These are phyloP conservation scores for Boletus rex-veris DNA, from an alignment of 768 basidiomycete species.

Conservation along the genomic window DNA sequence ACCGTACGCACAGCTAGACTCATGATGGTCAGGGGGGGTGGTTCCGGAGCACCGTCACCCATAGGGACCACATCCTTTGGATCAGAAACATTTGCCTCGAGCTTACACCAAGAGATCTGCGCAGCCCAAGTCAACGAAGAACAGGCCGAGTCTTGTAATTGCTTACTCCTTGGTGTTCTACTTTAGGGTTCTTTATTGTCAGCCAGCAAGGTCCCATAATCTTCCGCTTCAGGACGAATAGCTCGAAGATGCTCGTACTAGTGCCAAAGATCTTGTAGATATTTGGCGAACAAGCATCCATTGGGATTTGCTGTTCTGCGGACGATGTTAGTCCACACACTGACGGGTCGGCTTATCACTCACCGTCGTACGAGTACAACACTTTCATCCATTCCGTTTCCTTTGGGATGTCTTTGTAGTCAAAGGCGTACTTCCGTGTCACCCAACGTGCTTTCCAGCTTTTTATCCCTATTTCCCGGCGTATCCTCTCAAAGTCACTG, in stretches of 20 bases:
- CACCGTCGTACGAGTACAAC: conserved; percentile 85
- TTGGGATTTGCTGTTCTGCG: conserved; percentile 51
- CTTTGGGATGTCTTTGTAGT: conserved; percentile 66
- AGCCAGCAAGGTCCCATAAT: conserved; percentile 99
- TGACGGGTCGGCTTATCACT: conserved; percentile 18
- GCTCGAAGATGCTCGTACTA: conserved; percentile 88
- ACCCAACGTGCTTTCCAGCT: conserved; percentile 83
- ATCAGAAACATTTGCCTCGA: conserved; percentile 78
- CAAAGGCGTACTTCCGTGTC: conserved; percentile 88
- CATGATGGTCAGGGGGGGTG: conserved; percentile 88
- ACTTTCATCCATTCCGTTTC: conserved; percentile 93
- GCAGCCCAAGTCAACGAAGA: not conserved
- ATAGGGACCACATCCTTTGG: conserved; percentile 90
- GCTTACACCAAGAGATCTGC: conserved; percentile 95
- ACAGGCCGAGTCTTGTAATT: not conserved
- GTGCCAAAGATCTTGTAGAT: conserved; percentile 89
- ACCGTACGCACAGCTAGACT: conserved; percentile 86
- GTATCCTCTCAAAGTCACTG: conserved; percentile 76
- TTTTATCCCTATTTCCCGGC: conserved; percentile 69
- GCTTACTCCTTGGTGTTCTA: conserved; percentile 79
- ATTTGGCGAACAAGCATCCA: conserved; percentile 72
- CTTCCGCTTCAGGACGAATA: conserved; percentile 90
- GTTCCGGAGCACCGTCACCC: conserved; percentile 68
- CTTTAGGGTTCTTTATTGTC: conserved; percentile 67
- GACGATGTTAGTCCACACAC: not conserved